Conservation (phyloP, 2,329 filamentous ascomycete genomes). For the Colletotrichum scovillei region DNA sequence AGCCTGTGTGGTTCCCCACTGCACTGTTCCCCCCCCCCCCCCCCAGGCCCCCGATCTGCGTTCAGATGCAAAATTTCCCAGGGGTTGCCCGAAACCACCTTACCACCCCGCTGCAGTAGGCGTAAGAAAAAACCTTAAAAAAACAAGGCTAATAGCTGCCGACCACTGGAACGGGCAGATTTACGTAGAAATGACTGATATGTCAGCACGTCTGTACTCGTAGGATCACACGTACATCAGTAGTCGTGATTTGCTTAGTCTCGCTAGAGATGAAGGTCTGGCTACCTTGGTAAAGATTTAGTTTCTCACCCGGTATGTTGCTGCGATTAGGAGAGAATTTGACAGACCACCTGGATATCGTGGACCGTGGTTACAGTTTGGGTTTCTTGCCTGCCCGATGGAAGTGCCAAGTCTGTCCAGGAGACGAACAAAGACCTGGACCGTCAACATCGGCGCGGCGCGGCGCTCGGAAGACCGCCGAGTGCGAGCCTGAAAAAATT, state of each 20-base stretch:
- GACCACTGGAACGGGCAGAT: too few relatives aligned
- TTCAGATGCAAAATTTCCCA: neutral
- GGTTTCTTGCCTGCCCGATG: neutral
- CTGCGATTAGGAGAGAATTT: neutral
- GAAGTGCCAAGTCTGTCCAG: neutral
- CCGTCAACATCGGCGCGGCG: neutral
- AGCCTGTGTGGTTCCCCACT: too few relatives aligned
- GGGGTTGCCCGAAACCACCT: neutral
- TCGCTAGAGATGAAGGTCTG: neutral
- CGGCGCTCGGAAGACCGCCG: neutral
- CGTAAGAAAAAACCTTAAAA: neutral
- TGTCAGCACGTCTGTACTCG: neutral
- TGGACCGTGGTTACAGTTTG: neutral
- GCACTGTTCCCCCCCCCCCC: too few relatives aligned
- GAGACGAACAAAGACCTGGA: neutral
- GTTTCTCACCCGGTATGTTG: neutral
- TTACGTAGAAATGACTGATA: neutral
- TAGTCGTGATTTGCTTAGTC: neutral
- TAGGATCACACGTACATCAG: neutral
- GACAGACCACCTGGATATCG: neutral
- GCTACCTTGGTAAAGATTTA: neutral
- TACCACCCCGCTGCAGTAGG: neutral
- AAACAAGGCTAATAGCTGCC: neutral
- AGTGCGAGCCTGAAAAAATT: neutral
- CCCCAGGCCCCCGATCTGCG: neutral